Evolutionary conservation across 805 yeast species (phyloP).

Genomic region (Pichia membranifaciens): DNA sequence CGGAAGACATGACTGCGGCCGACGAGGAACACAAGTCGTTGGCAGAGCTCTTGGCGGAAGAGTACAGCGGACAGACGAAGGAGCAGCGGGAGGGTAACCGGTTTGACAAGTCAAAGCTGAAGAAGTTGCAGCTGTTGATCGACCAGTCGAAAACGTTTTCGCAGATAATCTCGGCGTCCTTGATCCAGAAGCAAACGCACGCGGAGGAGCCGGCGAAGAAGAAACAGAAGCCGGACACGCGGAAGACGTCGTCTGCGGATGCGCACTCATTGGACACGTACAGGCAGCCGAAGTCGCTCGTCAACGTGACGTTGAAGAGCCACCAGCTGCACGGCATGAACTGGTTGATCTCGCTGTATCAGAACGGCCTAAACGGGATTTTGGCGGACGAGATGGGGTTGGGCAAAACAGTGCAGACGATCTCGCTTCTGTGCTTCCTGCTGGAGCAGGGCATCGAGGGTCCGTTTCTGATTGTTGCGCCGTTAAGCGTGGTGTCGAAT

Average conservation of each 20-base stretch:
- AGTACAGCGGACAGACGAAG: slow-evolving; percentile 13
- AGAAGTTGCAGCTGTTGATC: slow-evolving; percentile 67
- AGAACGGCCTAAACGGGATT: slow-evolving; percentile 92
- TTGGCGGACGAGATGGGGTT: slow-evolving; percentile 97
- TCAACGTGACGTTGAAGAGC: slow-evolving; percentile 62
- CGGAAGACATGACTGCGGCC: too few relatives aligned
- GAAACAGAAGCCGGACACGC: slow-evolving; percentile 22
- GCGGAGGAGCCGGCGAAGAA: slow-evolving; percentile 17
- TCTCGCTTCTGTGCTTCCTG: slow-evolving; percentile 68
- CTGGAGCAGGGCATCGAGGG: slow-evolving; percentile 75
- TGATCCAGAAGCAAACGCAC: slow-evolving; percentile 36
- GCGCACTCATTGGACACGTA: slow-evolving; percentile 7
- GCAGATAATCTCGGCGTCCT: slow-evolving; percentile 74
- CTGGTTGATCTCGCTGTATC: slow-evolving; percentile 84
- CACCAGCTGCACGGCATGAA: slow-evolving; percentile 88
- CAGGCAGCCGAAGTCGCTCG: slow-evolving; percentile 48
- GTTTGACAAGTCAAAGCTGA: slow-evolving; percentile 41
- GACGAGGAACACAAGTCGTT: slow-evolving; percentile 7
- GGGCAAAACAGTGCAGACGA: slow-evolving; percentile 89
- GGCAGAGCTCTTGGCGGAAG: slow-evolving; percentile 6
- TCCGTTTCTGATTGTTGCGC: slow-evolving; percentile 74
- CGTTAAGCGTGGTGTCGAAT: slow-evolving; percentile 77
- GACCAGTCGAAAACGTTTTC: slow-evolving; percentile 85
- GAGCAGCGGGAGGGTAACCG: slow-evolving; percentile 28
- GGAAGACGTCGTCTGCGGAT: slow-evolving; percentile 10